Percentiles rank a stretch among this genome's conserved stretches.
These are phyloP conservation scores for Cordyceps tenuipes DNA, from an alignment of 2,329 filamentous ascomycete genomes.

Conservation along the genomic window DNA sequence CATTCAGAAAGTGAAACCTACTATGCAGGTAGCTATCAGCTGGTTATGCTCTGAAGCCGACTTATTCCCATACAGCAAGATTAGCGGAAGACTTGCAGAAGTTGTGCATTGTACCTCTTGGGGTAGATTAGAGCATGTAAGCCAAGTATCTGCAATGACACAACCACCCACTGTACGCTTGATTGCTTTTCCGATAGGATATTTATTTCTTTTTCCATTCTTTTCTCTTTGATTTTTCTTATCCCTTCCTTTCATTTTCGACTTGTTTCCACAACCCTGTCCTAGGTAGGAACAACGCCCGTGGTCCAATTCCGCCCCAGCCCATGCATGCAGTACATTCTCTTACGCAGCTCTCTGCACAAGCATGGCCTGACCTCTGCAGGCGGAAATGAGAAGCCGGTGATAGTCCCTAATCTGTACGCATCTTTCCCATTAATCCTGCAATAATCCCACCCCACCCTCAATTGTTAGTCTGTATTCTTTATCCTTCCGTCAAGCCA, in stretches of 20 bases:
- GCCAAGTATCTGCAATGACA: too few species aligned
- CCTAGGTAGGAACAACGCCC: background rate
- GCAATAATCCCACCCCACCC: background rate
- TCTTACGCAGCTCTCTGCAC: background rate
- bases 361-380: background rate
- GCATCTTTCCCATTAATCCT: background rate
- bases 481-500: background rate
- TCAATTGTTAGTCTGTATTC: background rate
- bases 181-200: background rate
- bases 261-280: too few species aligned
- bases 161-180: background rate
- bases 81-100: background rate
- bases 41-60: background rate
- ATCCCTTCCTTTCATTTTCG: too few species aligned
- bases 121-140: too few species aligned
- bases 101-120: too few species aligned
- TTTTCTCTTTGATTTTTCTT: too few species aligned
- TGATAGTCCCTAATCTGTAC: background rate
- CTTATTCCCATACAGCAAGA: background rate
- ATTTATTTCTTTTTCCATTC: too few species aligned
- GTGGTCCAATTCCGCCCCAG: too few species aligned
- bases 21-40: too few species aligned
- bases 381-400: background rate
- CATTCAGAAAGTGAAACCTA: background rate
- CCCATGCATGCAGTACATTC: background rate